Evolutionary conservation across 768 basidiomycete genomes (phyloP).

Genomic region (Psilocybe tampanensis): DNA sequence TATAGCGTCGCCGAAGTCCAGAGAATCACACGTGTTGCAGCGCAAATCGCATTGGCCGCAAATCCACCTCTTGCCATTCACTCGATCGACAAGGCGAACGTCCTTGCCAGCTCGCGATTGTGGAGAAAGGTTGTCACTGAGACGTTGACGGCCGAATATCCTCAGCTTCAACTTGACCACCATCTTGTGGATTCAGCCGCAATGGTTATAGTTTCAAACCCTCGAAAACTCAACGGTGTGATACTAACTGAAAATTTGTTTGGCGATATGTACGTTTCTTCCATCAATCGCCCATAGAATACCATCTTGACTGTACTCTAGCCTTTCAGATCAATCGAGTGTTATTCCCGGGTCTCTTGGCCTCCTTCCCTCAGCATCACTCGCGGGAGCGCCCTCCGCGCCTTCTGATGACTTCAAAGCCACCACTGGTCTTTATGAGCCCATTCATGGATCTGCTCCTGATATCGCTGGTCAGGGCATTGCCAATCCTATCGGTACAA

Average conservation of each 20-base stretch:
- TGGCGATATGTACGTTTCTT: constrained; percentile 80
- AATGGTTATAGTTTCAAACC: constrained; percentile 91
- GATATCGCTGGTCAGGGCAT: constrained; percentile 95
- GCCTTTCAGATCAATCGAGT: constrained; percentile 94
- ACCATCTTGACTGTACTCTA: constrained; percentile 30
- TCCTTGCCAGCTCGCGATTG: constrained; percentile 89
- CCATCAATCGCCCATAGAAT: constrained; percentile 1
- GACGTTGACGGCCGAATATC: constrained; percentile 82
- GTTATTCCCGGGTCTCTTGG: constrained; percentile 98
- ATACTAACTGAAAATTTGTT: constrained; percentile 96
- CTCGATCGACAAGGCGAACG: constrained; percentile 98
- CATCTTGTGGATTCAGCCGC: constrained; percentile 94
- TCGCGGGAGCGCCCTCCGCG: constrained; percentile 81
- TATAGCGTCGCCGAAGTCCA: constrained; percentile 92
- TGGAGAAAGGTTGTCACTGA: constrained; percentile 95
- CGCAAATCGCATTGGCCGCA: constrained; percentile 81
- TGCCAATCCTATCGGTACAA: constrained; percentile 94
- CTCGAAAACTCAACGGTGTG: constrained; percentile 92
- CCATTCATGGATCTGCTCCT: constrained; percentile 94
- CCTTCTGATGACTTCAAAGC: constrained; percentile 71
- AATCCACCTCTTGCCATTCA: constrained; percentile 88
- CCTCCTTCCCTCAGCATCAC: constrained; percentile 92
- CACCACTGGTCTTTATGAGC: constrained; percentile 91
- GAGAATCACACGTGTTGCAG: constrained; percentile 94
- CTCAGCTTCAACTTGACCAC: constrained; percentile 86